Evolutionary conservation across 805 yeast genomes (phyloP).

Genomic region (Sugiyamaella americana): DNA sequence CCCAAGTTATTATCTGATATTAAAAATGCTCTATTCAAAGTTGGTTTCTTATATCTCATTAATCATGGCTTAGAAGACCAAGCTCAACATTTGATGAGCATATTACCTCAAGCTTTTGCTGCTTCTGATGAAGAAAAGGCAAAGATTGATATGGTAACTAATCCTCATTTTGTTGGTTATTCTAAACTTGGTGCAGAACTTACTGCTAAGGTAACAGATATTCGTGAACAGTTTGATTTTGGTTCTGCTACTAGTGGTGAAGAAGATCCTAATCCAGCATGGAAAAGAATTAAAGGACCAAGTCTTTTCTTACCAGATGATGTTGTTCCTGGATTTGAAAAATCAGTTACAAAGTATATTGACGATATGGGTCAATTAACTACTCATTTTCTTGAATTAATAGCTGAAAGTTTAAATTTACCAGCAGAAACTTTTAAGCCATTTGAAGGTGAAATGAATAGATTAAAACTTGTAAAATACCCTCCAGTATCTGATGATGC

Average conservation of each 20-base stretch:
- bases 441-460: conserved; percentile 46
- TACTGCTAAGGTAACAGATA: conserved; percentile 47
- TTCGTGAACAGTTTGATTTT: conserved; percentile 59
- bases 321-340: conserved; percentile 40
- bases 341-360: conserved; percentile 39
- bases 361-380: conserved; percentile 42
- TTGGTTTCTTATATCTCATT: conserved; percentile 48
- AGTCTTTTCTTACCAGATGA: conserved; percentile 46
- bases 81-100: conserved; percentile 35
- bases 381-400: conserved; percentile 38
- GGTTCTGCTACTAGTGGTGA: conserved; percentile 43
- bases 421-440: conserved; percentile 39
- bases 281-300: conserved; percentile 51
- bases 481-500: conserved; percentile 37
- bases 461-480: conserved; percentile 54
- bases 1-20: conserved; percentile 36
- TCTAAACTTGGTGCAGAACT: conserved; percentile 52
- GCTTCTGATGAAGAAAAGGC: conserved; percentile 42
- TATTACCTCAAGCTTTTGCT: conserved; percentile 40
- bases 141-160: conserved; percentile 46
- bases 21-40: conserved; percentile 45
- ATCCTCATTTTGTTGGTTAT: conserved; percentile 56
- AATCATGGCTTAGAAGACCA: conserved; percentile 42
- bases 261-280: conserved; percentile 32
- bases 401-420: conserved; percentile 52